A percentile compares a stretch with the other conserved stretches of the same genome.
These are phyloP conservation scores for Penicillium cosmopolitanum DNA, from an alignment of 495 filamentous ascomycete genomes.

Conservation along the genomic window DNA sequence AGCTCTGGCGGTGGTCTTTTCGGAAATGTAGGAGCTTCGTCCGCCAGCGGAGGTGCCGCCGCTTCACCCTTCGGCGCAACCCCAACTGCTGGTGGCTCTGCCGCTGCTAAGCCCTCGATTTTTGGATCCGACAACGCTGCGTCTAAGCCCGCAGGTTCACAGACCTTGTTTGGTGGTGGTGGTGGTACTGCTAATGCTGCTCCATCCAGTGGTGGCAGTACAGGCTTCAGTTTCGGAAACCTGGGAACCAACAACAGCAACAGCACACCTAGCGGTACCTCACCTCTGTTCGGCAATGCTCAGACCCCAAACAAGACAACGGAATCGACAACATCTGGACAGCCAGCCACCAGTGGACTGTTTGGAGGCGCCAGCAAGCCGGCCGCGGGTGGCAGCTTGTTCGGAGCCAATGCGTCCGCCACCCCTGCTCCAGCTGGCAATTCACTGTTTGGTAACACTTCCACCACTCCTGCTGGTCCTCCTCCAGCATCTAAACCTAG, in stretches of 20 bases:
- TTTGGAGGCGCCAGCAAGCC: slow-evolving; percentile 49
- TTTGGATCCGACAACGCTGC: slow-evolving; percentile 38
- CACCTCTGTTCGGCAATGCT: slow-evolving; percentile 24
- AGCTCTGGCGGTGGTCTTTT: slow-evolving; percentile 42
- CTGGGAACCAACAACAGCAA: slow-evolving; percentile 30
- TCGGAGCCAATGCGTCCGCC: slow-evolving; percentile 39
- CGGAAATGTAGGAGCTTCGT: slow-evolving; percentile 49
- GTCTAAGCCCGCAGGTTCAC: slow-evolving; percentile 15
- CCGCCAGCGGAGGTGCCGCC: slow-evolving; percentile 33
- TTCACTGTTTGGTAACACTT: slow-evolving; percentile 51
- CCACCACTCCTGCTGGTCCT: slow-evolving; percentile 67
- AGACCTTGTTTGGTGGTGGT: not conserved
- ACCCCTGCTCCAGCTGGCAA: slow-evolving; percentile 45
- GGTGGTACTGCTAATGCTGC: not conserved
- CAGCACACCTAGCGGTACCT: not conserved
- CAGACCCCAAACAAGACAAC: slow-evolving; percentile 47
- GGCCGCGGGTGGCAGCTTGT: slow-evolving; percentile 32
- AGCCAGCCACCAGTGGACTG: slow-evolving; percentile 42
- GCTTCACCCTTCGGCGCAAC: slow-evolving; percentile 41
- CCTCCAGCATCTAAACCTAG: slow-evolving; percentile 52
- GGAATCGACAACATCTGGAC: slow-evolving; percentile 38
- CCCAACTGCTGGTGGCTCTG: slow-evolving; percentile 23
- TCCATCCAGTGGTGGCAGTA: slow-evolving; percentile 22
- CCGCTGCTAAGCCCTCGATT: slow-evolving; percentile 30
- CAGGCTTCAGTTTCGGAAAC: slow-evolving; percentile 49